Conservation (phyloP, 2,329 filamentous ascomycete species). For the Diaporthe helianthi region DNA sequence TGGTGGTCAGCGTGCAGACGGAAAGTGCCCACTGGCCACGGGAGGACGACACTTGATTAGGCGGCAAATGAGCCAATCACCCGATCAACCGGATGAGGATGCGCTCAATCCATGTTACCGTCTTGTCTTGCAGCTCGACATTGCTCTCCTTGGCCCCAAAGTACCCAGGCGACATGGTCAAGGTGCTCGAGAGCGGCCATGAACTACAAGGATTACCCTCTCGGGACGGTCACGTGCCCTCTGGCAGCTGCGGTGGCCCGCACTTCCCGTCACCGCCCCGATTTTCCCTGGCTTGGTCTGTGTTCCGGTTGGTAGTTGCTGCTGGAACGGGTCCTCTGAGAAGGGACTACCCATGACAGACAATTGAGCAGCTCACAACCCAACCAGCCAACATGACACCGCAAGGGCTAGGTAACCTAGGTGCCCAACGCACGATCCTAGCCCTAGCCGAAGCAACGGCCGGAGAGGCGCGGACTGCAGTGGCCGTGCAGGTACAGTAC, state of each 20-base stretch:
- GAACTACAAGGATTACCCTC: conserved; percentile 30
- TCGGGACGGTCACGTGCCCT: conserved; percentile 32
- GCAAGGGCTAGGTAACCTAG: background rate
- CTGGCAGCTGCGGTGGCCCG: conserved; percentile 29
- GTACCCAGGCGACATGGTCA: conserved; percentile 3
- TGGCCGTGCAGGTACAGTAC: conserved; percentile 15
- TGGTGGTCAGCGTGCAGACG: conserved; percentile 28
- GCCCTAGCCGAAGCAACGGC: conserved; percentile 19
- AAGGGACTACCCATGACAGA: conserved; percentile 32
- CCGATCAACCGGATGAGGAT: conserved; percentile 13
- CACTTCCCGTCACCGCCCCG: conserved; percentile 30
- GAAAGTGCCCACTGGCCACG: conserved; percentile 2
- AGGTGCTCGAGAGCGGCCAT: conserved; percentile 5
- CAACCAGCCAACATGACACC: background rate
- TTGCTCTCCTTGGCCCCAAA: background rate
- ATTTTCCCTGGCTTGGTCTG: conserved; percentile 30
- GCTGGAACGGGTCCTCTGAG: conserved; percentile 21
- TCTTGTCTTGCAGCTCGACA: conserved; percentile 4
- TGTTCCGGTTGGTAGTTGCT: conserved; percentile 33
- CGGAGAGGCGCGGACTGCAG: conserved; percentile 1
- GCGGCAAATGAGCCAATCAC: conserved; percentile 16
- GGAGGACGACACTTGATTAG: conserved; percentile 4
- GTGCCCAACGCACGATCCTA: conserved; percentile 20
- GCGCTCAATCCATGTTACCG: conserved; percentile 1
- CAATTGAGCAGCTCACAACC: background rate